Evolutionary conservation across 306 rosid species (phyloP).

Genomic region (Prunus dulcis): DNA sequence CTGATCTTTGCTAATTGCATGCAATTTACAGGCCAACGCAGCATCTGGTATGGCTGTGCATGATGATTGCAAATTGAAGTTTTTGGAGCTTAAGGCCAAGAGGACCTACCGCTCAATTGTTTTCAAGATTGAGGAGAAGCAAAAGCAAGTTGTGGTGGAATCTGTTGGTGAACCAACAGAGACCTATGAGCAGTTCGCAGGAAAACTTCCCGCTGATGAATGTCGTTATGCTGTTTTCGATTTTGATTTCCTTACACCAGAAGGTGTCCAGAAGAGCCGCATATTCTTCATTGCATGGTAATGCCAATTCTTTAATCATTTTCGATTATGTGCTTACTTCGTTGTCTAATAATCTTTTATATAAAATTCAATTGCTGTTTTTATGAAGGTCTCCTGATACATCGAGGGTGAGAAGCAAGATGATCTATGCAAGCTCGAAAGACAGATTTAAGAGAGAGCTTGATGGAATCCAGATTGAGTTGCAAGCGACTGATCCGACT

Average conservation of each 20-base stretch:
- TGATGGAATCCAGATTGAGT: conserved; percentile 79
- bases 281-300: conserved; percentile 86
- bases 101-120: conserved; percentile 69
- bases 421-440: conserved; percentile 91
- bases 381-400: conserved; percentile 75
- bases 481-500: conserved; percentile 86
- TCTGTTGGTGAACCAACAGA: conserved; percentile 68
- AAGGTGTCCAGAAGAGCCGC: conserved; percentile 73
- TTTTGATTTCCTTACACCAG: conserved; percentile 74
- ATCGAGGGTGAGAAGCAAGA: conserved; percentile 83
- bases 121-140: conserved; percentile 84
- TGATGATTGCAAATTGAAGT: conserved; percentile 78
- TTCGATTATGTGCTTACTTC: not conserved
- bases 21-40: conserved; percentile 61
- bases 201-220: conserved; percentile 74
- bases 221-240: conserved; percentile 86
- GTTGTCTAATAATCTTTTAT: not conserved
- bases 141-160: conserved; percentile 82
- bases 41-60: conserved; percentile 81
- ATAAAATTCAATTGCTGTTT: conserved; percentile 8
- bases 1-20: not conserved
- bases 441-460: conserved; percentile 94
- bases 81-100: conserved; percentile 76
- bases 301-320: not conserved
- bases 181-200: conserved; percentile 65